phyloP scores from a whole-genome alignment of 306 rosid genomes.

The Medicago lupulina region DNA sequence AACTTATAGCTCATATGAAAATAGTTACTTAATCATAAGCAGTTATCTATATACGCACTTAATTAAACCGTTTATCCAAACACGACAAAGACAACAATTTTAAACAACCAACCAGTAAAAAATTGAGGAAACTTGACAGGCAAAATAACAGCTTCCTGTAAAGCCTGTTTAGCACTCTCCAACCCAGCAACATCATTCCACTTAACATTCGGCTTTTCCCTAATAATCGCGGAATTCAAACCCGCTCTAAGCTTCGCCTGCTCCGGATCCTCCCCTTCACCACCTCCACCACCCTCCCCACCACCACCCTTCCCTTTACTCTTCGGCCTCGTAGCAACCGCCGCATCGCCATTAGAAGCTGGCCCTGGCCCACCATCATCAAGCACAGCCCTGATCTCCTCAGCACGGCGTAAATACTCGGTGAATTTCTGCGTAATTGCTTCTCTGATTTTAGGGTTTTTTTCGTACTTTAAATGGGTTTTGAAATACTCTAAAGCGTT shows the following conservation, averaged over 20 bases:
- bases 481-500: constrained; percentile 95
- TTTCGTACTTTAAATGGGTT: constrained; percentile 96
- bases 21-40: neutral
- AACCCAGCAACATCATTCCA: constrained; percentile 99
- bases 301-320: constrained; percentile 83
- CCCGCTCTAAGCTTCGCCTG: constrained; percentile 90
- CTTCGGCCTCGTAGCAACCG: constrained; percentile 86
- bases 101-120: constrained; percentile 68
- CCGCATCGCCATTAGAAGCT: constrained; percentile 91
- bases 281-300: constrained; percentile 61
- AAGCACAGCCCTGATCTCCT: constrained; percentile 92
- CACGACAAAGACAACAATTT: neutral
- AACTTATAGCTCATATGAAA: neutral
- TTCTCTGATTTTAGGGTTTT: constrained; percentile 92
- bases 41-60: neutral
- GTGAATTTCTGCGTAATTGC: constrained; percentile 96
- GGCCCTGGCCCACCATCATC: constrained; percentile 93
- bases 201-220: constrained; percentile 94
- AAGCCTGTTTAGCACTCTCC: constrained; percentile 95
- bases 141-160: constrained; percentile 96
- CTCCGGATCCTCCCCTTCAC: constrained; percentile 94
- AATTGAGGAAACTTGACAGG: constrained; percentile 98
- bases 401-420: constrained; percentile 95
- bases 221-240: constrained; percentile 81
- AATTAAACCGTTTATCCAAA: neutral